Percentiles rank a stretch among this genome's conserved stretches.
Conservation (phyloP, 805 yeast species). For the Wickerhamiella sergipiensis region DNA sequence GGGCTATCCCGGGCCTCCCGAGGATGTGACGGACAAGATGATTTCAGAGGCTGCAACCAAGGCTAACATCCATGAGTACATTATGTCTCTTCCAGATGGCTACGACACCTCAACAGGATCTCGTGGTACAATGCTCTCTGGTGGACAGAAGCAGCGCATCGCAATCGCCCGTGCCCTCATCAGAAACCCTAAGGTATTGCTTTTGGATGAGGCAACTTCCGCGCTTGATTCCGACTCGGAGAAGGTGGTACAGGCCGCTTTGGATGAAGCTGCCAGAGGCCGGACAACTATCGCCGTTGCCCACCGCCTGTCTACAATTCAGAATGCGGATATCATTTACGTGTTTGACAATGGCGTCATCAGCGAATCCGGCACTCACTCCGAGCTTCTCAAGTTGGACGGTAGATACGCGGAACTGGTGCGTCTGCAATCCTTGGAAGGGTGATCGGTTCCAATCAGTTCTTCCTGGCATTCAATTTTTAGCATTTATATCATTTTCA, state of each 20-base stretch:
- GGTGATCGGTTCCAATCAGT: neutral
- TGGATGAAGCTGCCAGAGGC: slow-evolving; percentile 49
- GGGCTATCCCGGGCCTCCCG: slow-evolving; percentile 28
- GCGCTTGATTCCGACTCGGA: slow-evolving; percentile 62
- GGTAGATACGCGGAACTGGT: slow-evolving; percentile 30
- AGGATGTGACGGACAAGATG: slow-evolving; percentile 28
- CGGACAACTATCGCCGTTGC: slow-evolving; percentile 81
- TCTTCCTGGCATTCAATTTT: too few species aligned
- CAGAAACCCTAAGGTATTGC: slow-evolving; percentile 47
- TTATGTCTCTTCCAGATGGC: slow-evolving; percentile 42
- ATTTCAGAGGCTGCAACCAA: slow-evolving; percentile 34
- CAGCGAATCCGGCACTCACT: slow-evolving; percentile 43
- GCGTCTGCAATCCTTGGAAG: slow-evolving; percentile 26
- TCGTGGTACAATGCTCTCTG: slow-evolving; percentile 47
- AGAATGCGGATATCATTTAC: slow-evolving; percentile 45
- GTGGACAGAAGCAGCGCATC: slow-evolving; percentile 66
- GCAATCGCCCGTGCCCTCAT: slow-evolving; percentile 66
- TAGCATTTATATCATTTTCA: too few species aligned
- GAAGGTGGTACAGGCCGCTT: slow-evolving; percentile 58
- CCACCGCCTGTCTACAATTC: slow-evolving; percentile 62
- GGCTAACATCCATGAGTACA: slow-evolving; percentile 47
- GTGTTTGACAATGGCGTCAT: slow-evolving; percentile 50
- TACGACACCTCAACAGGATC: slow-evolving; percentile 44
- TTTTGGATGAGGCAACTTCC: slow-evolving; percentile 59
- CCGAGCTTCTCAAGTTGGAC: slow-evolving; percentile 30